Conservation (phyloP, 1,284 basidiomycete species). For the Austroboletus niveus region DNA sequence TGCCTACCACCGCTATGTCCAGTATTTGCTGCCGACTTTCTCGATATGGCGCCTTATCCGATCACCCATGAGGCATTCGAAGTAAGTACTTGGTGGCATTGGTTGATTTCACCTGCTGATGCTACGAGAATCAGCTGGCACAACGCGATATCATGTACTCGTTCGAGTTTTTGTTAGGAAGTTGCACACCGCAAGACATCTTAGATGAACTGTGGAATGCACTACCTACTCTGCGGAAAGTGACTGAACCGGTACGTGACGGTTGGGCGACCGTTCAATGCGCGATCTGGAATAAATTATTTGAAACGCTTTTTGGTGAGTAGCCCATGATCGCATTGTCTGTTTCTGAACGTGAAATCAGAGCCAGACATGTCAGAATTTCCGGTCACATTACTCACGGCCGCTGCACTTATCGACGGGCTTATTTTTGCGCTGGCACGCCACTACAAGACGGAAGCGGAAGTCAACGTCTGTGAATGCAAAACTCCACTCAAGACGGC, state of each 20-base stretch:
- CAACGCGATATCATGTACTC: conserved; percentile 56
- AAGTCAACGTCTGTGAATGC: conserved; percentile 14
- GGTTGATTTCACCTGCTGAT: not conserved
- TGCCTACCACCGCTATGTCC: conserved; percentile 53
- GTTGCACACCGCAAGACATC: conserved; percentile 52
- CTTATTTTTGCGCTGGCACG: conserved; percentile 38
- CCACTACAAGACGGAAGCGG: conserved; percentile 37
- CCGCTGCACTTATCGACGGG: conserved; percentile 45
- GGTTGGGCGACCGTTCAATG: conserved; percentile 47
- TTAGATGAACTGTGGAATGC: conserved; percentile 58
- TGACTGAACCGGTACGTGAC: conserved; percentile 28
- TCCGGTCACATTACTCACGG: conserved; percentile 51
- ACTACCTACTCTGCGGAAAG: conserved; percentile 46
- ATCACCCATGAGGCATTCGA: conserved; percentile 50
- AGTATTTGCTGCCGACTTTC: conserved; percentile 49
- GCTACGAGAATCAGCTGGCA: conserved; percentile 38
- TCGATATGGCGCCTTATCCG: conserved; percentile 44
- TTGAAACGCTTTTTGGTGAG: conserved; percentile 45
- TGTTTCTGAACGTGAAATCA: conserved; percentile 17
- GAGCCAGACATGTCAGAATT: conserved; percentile 51
- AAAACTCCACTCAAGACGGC: not conserved
- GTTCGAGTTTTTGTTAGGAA: conserved; percentile 48
- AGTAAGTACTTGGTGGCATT: conserved; percentile 30
- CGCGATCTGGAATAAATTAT: conserved; percentile 50
- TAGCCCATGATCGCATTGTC: not conserved